Conservation (phyloP, 441 rosid species). For the Jatropha multifida region DNA sequence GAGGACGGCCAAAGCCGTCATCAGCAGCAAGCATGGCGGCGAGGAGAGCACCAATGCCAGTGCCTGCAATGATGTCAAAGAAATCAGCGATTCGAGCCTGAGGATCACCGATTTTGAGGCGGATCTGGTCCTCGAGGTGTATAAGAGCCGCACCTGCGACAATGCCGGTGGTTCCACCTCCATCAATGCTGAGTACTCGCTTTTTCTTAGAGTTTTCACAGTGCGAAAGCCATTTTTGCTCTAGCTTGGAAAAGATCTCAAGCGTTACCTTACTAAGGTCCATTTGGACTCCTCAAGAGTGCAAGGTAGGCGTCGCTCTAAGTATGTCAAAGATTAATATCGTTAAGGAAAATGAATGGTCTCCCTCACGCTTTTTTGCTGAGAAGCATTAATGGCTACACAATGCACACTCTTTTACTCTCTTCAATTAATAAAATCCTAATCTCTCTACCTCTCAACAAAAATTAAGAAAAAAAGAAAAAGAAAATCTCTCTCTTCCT, state of each 20-base stretch:
- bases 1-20: constrained; percentile 70
- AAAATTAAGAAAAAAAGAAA: too few relatives aligned
- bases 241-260: constrained; percentile 86
- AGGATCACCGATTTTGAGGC: constrained; percentile 63
- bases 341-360: background rate
- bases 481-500: background rate
- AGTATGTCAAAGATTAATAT: background rate
- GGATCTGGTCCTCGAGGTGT: constrained; percentile 93
- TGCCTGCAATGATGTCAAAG: constrained; percentile 82
- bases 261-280: constrained; percentile 87
- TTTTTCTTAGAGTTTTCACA: constrained; percentile 61
- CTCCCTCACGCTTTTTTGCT: constrained; percentile 34
- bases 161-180: constrained; percentile 73
- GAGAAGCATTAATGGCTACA: constrained; percentile 37
- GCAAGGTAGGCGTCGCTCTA: background rate
- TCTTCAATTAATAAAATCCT: background rate
- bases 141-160: constrained; percentile 64
- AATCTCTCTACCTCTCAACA: background rate
- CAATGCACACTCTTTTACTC: constrained; percentile 13
- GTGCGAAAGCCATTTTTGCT: constrained; percentile 91
- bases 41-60: constrained; percentile 79
- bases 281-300: constrained; percentile 30
- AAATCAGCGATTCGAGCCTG: constrained; percentile 69
- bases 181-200: constrained; percentile 85
- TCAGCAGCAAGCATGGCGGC: constrained; percentile 70